These are phyloP conservation scores for Phaeosphaeria sp. DNA, from an alignment of 2,329 filamentous ascomycete genomes.

Conservation along the genomic window DNA sequence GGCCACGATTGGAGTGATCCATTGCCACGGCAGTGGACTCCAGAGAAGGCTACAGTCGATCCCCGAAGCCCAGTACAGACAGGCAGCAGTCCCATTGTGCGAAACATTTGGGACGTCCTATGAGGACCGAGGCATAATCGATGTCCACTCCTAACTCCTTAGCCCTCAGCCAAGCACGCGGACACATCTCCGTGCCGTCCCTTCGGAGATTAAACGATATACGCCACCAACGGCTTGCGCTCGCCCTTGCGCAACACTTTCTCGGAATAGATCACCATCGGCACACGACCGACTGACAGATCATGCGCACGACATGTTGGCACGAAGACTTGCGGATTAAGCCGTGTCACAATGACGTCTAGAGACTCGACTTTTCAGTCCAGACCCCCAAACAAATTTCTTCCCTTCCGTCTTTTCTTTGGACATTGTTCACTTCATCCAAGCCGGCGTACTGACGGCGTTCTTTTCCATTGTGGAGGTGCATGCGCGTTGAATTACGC, in stretches of 20 bases:
- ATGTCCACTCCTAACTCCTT: background rate
- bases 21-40: conserved; percentile 45
- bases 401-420: conserved; percentile 10
- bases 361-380: background rate
- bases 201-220: background rate
- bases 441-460: conserved; percentile 1
- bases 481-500: conserved; percentile 32
- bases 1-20: conserved; percentile 36
- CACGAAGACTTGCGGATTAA: background rate
- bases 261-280: background rate
- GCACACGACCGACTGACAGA: background rate
- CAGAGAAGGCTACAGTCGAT: conserved; percentile 68
- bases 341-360: background rate
- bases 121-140: conserved; percentile 49
- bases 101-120: conserved; percentile 80
- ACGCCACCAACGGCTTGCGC: background rate
- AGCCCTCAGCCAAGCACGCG: background rate
- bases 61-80: conserved; percentile 77
- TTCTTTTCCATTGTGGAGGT: conserved; percentile 23
- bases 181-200: background rate
- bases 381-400: conserved; percentile 3
- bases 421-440: conserved; percentile 9
- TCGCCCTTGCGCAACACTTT: background rate
- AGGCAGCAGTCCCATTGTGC: conserved; percentile 75
- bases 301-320: background rate